phyloP scores from a whole-genome alignment of 2,329 filamentous ascomycete genomes.

The Aphanocladium album region DNA sequence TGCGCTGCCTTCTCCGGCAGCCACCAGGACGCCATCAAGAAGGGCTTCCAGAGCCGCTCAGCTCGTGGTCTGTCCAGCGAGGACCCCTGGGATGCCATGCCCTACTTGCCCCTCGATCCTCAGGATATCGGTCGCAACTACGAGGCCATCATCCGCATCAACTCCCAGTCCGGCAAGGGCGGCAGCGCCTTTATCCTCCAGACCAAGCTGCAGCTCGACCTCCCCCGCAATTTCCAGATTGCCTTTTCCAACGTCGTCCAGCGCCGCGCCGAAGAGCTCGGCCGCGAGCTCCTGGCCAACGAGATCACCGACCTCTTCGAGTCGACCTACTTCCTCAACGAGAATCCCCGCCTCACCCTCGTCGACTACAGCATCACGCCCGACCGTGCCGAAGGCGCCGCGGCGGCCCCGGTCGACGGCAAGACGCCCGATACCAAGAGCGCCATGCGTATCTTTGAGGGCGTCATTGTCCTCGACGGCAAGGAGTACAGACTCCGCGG shows the following conservation, averaged over 20 bases:
- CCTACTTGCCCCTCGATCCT: slow-evolving; percentile 89
- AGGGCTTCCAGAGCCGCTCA: slow-evolving; percentile 73
- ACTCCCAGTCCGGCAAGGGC: slow-evolving; percentile 92
- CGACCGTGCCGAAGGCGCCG: slow-evolving; percentile 68
- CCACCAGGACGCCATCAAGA: slow-evolving; percentile 95
- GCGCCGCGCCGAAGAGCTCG: slow-evolving; percentile 69
- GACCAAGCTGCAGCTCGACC: slow-evolving; percentile 80
- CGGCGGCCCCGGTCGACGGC: slow-evolving; percentile 60
- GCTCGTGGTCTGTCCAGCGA: slow-evolving; percentile 53
- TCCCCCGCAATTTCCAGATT: slow-evolving; percentile 86
- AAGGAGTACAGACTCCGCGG: slow-evolving; percentile 74
- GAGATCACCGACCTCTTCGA: slow-evolving; percentile 91
- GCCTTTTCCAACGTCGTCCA: slow-evolving; percentile 89
- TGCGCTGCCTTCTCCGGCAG: slow-evolving; percentile 87
- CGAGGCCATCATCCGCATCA: slow-evolving; percentile 96
- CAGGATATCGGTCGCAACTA: slow-evolving; percentile 94
- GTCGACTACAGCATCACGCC: slow-evolving; percentile 88
- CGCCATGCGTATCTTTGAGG: slow-evolving; percentile 75
- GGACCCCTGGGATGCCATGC: slow-evolving; percentile 68
- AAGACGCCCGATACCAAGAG: slow-evolving; percentile 74
- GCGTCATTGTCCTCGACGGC: slow-evolving; percentile 77
- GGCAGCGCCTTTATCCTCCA: slow-evolving; percentile 93
- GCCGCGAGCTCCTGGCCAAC: slow-evolving; percentile 73
- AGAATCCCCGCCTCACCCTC: slow-evolving; percentile 78
- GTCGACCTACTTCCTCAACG: slow-evolving; percentile 75